Base-by-base conservation (phyloP, 2,329 filamentous ascomycete species). In the Fusarium graminum region DNA sequence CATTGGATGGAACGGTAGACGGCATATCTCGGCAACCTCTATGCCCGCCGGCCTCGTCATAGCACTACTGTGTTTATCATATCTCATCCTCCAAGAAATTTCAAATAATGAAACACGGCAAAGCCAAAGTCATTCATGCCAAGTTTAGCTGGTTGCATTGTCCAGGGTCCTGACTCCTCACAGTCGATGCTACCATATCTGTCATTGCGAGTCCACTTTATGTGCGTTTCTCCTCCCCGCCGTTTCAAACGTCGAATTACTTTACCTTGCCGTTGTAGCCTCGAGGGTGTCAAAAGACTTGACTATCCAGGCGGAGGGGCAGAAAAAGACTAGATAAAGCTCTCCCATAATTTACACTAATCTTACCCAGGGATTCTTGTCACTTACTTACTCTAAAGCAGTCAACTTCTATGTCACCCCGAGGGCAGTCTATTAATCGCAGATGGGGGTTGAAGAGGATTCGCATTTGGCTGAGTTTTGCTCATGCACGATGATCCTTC, bases 201-300 rank as follows among this genome's bases (percentile, higher is more conserved):
- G 32, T 54, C 62, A 53, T 59, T 34, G 28, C 55, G 28, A 57
- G 38, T 14, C 52, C 53, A 59, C 36, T 43, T 28, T 25, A 22
- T 28, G 32, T 32, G 26, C 39, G 38, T 61, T 61, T 52, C 45
- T 44, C 52, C 40, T 54, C 52, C 65, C 53, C 62, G 41, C 62
- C 59, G 65, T 67, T 70, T 70, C 65, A 71, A 69, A 64, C 58
- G 39, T 59, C 42, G 22, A 26, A 28, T 41, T 50, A 22, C 68
- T 63, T 55, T 57, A 60, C 65, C 38, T 28, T 40, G 39, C 30
- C 41, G 61, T 52, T 45, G 42, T 55, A n/a, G n/a, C n/a, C n/a
- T n/a, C n/a, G n/a, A n/a, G n/a, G n/a, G n/a, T n/a, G n/a, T n/a
- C n/a, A n/a, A n/a, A n/a, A n/a, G n/a, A n/a, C n/a, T n/a, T n/a